These are phyloP conservation scores for Aspergillus sclerotialis DNA, from an alignment of 2,329 filamentous ascomycete species.

Conservation along the genomic window DNA sequence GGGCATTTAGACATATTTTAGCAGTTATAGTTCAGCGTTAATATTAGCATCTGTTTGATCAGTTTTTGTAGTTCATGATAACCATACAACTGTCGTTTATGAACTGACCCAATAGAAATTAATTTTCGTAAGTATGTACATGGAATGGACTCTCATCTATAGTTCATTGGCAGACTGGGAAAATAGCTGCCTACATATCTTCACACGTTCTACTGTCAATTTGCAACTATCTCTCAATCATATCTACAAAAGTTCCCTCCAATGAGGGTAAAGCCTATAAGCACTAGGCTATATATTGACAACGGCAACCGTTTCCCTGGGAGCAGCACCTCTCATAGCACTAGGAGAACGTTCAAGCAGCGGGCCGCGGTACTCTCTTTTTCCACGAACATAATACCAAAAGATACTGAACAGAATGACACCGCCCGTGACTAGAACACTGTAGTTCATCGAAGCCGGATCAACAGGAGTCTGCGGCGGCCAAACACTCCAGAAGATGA, in stretches of 20 bases:
- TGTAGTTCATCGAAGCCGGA: constrained; percentile 42
- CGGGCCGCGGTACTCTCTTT: constrained; percentile 42
- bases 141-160: no score
- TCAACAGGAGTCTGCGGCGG: constrained; percentile 29
- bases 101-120: no score
- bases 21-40: neutral
- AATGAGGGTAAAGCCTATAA: neutral
- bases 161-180: no score
- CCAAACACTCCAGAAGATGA: constrained; percentile 53
- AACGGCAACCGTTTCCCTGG: neutral
- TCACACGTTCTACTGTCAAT: no score
- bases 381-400: constrained; percentile 41
- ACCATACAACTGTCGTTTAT: no score
- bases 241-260: neutral
- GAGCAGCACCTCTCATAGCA: neutral
- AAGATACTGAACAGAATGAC: constrained; percentile 40
- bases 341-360: constrained; percentile 17
- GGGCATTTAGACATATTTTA: neutral
- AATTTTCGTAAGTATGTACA: no score
- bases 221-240: no score
- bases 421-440: constrained; percentile 38
- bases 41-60: no score
- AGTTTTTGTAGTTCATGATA: no score
- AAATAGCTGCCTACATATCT: no score
- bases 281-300: neutral